Base-by-base conservation (phyloP, 345 rosid genomes). In the Syzygium jambos region DNA sequence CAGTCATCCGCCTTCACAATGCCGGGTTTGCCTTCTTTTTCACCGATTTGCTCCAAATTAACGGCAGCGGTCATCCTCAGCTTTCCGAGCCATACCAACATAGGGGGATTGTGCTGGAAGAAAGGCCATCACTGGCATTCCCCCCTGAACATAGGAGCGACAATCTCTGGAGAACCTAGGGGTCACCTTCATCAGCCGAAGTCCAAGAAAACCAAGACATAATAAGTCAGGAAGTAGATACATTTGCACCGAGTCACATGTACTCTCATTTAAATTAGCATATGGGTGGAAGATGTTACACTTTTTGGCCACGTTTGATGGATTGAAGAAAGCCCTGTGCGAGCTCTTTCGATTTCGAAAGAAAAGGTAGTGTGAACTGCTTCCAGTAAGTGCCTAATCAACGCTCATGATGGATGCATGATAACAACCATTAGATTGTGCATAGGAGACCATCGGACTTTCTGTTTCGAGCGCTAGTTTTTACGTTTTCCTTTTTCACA, bases 71-170 rank as follows among this genome's bases (percentile, higher is more conserved):
- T 22, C 49, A 9, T 73, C 80, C 49, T 73, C 0, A 19, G 80
- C 27, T 38, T 73, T 34, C 80, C 2, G 4, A 73, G 25, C 15
- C 4, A 4, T 49, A 73, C 49, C 80, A 4, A 34, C 4, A 1
- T 11, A 2, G 0, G 46, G 3, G 13, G 25, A 34, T 34, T 0
- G 2, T 9, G 12, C 78, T 2, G 3, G 80, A 38, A 30, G 78
- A 65, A 65, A 65, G 22, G 78, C 78, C 23, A 30, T 65, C 78
- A 30, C 13, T 4, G 78, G 80, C 80, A 68, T 68, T 41, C 49
- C 46, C 46, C 80, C 78, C 30, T 17, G 46, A 68, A 34, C 46
- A 68, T 19, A 43, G 80, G 43, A 34, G 80, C 49, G 19, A 19
- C 49, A 38, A 34, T 19, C 38, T 1, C 22, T 73, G 80, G 49